These are phyloP conservation scores for Xylariales sp. DNA, from an alignment of 2,329 filamentous ascomycete genomes.

Conservation along the genomic window DNA sequence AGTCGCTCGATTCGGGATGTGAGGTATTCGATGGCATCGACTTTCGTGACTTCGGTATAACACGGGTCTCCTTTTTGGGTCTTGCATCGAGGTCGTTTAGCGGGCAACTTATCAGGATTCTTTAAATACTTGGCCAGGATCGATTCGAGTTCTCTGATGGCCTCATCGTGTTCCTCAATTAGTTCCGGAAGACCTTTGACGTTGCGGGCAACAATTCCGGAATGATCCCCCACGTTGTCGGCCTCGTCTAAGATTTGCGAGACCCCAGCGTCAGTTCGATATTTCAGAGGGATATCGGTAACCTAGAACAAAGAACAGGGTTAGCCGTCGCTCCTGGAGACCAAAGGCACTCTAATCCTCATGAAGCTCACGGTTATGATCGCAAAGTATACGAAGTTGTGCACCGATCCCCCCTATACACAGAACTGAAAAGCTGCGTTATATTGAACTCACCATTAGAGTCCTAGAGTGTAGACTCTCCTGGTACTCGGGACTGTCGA, in stretches of 20 bases:
- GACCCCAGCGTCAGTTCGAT: conserved; percentile 84
- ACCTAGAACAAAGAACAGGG: conserved; percentile 69
- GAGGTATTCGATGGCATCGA: conserved; percentile 93
- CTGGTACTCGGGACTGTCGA: conserved; percentile 86
- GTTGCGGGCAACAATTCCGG: conserved; percentile 79
- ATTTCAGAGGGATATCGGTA: conserved; percentile 81
- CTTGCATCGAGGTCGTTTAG: conserved; percentile 79
- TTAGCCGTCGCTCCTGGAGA: conserved; percentile 8
- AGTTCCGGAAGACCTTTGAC: conserved; percentile 87
- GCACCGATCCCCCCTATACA: not conserved
- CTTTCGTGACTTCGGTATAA: conserved; percentile 72
- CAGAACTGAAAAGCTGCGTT: not conserved
- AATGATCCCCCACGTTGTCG: conserved; percentile 55
- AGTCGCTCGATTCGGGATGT: conserved; percentile 83
- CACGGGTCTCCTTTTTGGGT: conserved; percentile 81
- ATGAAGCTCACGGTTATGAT: not conserved
- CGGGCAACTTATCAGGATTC: conserved; percentile 80
- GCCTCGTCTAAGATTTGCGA: conserved; percentile 58
- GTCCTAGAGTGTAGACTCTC: conserved; percentile 81
- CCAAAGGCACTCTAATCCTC: not conserved
- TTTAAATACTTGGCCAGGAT: conserved; percentile 88
- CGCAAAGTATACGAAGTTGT: not conserved
- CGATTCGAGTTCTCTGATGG: conserved; percentile 82
- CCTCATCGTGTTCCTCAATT: conserved; percentile 82
- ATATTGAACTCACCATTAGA: conserved; percentile 62